phyloP scores from a whole-genome alignment of 2,329 filamentous ascomycete genomes.

The Aspergillus pseudoterreus region DNA sequence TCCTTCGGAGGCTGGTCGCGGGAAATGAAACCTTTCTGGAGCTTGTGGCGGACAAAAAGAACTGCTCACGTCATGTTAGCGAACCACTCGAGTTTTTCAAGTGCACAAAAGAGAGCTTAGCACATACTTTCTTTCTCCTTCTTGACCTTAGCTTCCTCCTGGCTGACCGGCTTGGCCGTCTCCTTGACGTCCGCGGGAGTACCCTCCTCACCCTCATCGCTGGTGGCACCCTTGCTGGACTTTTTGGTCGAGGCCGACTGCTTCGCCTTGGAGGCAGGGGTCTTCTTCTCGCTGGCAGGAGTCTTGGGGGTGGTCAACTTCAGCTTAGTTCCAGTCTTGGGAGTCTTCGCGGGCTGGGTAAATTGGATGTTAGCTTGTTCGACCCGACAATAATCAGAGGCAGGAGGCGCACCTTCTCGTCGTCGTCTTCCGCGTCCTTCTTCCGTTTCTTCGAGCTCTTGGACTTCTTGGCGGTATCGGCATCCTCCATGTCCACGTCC shows the following conservation, averaged over 20 bases:
- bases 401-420: slow-evolving; percentile 56
- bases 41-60: slow-evolving; percentile 87
- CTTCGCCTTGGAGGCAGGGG: slow-evolving; percentile 51
- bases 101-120: not conserved
- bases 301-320: slow-evolving; percentile 59
- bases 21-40: slow-evolving; percentile 89
- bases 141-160: slow-evolving; percentile 53
- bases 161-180: slow-evolving; percentile 52
- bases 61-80: slow-evolving; percentile 48
- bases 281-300: slow-evolving; percentile 47
- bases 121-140: slow-evolving; percentile 55
- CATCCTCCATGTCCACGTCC: slow-evolving; percentile 54
- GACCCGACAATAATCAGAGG: not conserved
- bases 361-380: slow-evolving; percentile 6
- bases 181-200: slow-evolving; percentile 51
- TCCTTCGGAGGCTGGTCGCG: slow-evolving; percentile 82
- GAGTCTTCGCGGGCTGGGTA: slow-evolving; percentile 58
- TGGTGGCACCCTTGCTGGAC: slow-evolving; percentile 50
- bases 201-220: slow-evolving; percentile 59
- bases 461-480: slow-evolving; percentile 48
- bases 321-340: slow-evolving; percentile 58
- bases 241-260: slow-evolving; percentile 58
- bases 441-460: slow-evolving; percentile 75
- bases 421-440: slow-evolving; percentile 62
- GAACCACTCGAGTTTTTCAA: not conserved